Base-by-base conservation (phyloP, 441 rosid genomes). In the Hypseocharis bilobata region DNA sequence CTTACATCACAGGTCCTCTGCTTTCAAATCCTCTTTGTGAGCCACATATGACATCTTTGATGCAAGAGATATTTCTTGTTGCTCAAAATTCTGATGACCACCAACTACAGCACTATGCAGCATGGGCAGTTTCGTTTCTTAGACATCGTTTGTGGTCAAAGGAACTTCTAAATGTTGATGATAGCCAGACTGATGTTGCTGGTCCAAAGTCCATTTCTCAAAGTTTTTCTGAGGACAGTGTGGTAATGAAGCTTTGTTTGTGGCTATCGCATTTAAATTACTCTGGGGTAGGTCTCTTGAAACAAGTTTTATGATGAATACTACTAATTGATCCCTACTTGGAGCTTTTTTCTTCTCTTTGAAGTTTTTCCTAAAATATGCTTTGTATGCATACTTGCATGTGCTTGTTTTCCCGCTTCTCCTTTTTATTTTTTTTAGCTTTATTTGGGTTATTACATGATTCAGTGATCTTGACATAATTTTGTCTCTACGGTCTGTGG, bases 81-180 rank as follows among this genome's bases (percentile, higher is more conserved):
- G 96, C 94, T 0, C 96, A 88, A 83, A 79, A 81, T 70, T 81
- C 92, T 55, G 85, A 83, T 65, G 88, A 92, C 73, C 80, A 68
- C 69, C 88, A 79, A 72, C 77, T 84, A 76, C 88, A 86, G 75
- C 87, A 83, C 40, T 85, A 78, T 79, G 96, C 96, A 52, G 86
- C 96, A 19, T 92, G 98, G 98, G 86, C 91, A 42, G 75, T 87
- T 69, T 84, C 96, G 63, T 72, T 92, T 77, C 94, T 92, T 60
- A 81, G 88, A 76, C 68, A 79, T 76, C 71, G 72, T 72, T 60
- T 90, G 71, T 86, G 89, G 87, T 86, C 89, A 38, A 61, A 68
- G 77, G 87, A 85, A 74, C 67, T 63, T 61, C 59, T 28, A 47
- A 77, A 70, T 63, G 58, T 62, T 67, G 76, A 71, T 49, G 78